Evolutionary conservation across 2,329 filamentous ascomycete genomes (phyloP), one percentile per base, ranked within the genome.

Genomic region (Tothia fuscella): DNA sequence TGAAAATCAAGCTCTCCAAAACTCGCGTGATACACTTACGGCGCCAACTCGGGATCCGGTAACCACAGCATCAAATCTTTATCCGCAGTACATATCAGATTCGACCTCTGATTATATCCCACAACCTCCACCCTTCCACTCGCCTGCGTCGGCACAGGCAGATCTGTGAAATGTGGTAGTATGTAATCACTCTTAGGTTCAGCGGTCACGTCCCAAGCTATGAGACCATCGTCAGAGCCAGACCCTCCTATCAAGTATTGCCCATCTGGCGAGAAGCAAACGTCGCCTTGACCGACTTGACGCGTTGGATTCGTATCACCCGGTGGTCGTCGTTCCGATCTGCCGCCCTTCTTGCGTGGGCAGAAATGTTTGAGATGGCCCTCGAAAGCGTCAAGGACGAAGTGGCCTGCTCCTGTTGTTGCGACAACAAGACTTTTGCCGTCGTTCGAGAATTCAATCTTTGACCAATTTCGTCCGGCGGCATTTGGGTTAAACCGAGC

Each of bases 371-470:
- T 84, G 17, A 96, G 61, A 5, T 70, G 72, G 29, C 89, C 91
- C 31, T 85, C 78, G 56, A 95, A 96, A 1, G 89, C 84, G 57
- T 98, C 91, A n/a, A 98, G 68, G 2, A 98, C 66, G 54, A 91
- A 93, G 60, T 98, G 91, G 0, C 87, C 86, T 39, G 72, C 72
- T 5, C 83, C 85, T 37, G 80, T 84, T 2, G 89, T 96, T 12
- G 83, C 84, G 14, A 98, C 61, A 4, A 98, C 71, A 36, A 98
- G 63, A 46, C 76, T 76, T 55, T 93, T 93, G 14, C 91, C 91
- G 54, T 98, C 91, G 53, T 98, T 98, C 44, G 85, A 91, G 57
- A 98, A 96, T 53, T 94, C 87, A 31, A 98, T 71, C 51, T 82
- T 87, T 2, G 84, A 91, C 91, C 91, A 98, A 9, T 80, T 80